Evolutionary conservation across 2,329 filamentous ascomycete genomes (phyloP), one percentile per base, ranked within the genome.

Genomic region (Aschersonia sp.): DNA sequence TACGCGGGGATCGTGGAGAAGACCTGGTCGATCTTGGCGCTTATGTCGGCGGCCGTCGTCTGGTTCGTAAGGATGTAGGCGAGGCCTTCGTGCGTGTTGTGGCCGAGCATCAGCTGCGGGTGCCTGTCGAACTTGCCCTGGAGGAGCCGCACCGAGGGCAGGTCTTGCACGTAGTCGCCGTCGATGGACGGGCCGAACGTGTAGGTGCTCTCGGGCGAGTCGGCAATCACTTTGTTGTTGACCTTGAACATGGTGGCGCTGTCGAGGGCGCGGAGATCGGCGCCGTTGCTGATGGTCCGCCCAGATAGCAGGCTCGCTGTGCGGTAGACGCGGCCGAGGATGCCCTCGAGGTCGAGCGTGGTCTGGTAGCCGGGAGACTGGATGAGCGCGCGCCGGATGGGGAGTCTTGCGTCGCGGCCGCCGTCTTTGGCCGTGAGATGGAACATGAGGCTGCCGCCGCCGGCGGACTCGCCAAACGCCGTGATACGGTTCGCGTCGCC

Each of bases 51-150:
- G 8, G 35, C 35, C 22, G 66, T 59, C 0, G 65, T 71, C 4
- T 56, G 60, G 41, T 76, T 69, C 41, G 66, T 63, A 0, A 67
- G 66, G 4, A 65, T 65, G 51, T 75, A 75, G 2, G 51, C 49
- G 7, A 61, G 55, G 4, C 68, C 72, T 61, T 78, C 74, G 52
- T 77, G 68, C 4, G 71, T 70, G 48, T 72, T 74, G 55, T 72
- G 53, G 5, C 56, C 53, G 9, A 55, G 49, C 22, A 58, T 49
- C 4, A 54, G 47, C 4, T 52, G 47, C 3, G 51, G 47, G 5
- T n/a, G 51, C 39, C 49, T 5, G 48, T 66, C 62, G 10, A 66
- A 56, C 29, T 53, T 54, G 5, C 58, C 56, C 6, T 51, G 40
- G 12, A 55, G 50, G 3, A 67, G 52, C 29, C 62, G 59, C 9